phyloP scores from a whole-genome alignment of 495 filamentous ascomycete genomes.

The Aspergillus olivimuriae region DNA sequence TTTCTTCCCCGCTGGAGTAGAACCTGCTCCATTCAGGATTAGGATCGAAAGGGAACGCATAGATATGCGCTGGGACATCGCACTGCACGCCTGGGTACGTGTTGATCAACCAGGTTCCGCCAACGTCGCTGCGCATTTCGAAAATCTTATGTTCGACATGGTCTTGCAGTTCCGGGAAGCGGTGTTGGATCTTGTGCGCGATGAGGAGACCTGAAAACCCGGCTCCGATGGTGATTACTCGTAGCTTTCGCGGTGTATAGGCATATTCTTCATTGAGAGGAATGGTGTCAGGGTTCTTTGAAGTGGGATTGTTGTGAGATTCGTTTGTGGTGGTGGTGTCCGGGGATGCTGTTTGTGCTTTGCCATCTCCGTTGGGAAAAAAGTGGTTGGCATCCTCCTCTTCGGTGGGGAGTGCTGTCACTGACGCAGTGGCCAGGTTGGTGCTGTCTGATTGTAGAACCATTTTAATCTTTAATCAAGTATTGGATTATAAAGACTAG shows the following conservation, averaged over 20 bases:
- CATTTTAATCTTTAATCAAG: too few relatives aligned
- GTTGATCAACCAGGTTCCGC: conserved; percentile 48
- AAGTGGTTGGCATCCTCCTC: too few relatives aligned
- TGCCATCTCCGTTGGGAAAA: too few relatives aligned
- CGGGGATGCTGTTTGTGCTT: too few relatives aligned
- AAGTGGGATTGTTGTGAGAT: not conserved
- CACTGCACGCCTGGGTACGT: conserved; percentile 47
- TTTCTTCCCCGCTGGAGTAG: conserved; percentile 52
- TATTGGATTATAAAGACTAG: too few relatives aligned
- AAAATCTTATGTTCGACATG: conserved; percentile 43
- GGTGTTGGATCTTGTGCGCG: conserved; percentile 30
- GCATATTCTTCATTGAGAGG: conserved; percentile 14
- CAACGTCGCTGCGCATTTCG: conserved; percentile 41
- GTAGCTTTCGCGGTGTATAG: conserved; percentile 19
- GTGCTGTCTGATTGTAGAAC: too few relatives aligned
- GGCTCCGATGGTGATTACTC: conserved; percentile 43
- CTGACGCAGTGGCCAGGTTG: too few relatives aligned
- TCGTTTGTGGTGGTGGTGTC: too few relatives aligned
- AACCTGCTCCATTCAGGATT: conserved; percentile 55
- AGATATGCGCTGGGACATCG: conserved; percentile 49
- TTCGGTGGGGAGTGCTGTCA: too few relatives aligned
- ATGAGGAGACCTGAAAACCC: conserved; percentile 46
- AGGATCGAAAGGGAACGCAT: conserved; percentile 50
- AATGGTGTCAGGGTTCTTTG: conserved; percentile 3
- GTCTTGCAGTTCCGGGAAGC: conserved; percentile 29